Conservation (phyloP, 2,329 filamentous ascomycete genomes). For the Trichoderma polysporum region DNA sequence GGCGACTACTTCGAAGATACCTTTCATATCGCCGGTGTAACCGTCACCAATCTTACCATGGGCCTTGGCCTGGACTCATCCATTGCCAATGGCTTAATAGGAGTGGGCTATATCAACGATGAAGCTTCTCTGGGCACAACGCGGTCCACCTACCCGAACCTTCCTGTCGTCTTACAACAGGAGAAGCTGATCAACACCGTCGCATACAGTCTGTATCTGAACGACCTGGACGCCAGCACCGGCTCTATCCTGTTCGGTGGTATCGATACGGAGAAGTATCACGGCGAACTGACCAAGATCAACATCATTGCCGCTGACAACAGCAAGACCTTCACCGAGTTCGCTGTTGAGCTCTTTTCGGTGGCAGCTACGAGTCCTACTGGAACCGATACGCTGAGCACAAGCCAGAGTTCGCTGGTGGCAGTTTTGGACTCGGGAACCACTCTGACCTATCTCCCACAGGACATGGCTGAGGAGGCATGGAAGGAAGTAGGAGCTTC, state of each 20-base stretch:
- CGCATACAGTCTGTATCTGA: conserved; percentile 71
- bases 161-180: conserved; percentile 64
- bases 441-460: conserved; percentile 69
- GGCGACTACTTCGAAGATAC: conserved; percentile 61
- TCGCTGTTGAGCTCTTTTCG: conserved; percentile 50
- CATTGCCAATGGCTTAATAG: conserved; percentile 58
- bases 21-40: conserved; percentile 54
- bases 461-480: conserved; percentile 53
- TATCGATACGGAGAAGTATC: conserved; percentile 74
- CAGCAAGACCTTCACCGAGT: conserved; percentile 45
- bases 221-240: conserved; percentile 57
- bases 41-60: conserved; percentile 57
- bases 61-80: conserved; percentile 56
- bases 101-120: conserved; percentile 59
- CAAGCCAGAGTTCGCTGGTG: conserved; percentile 47
- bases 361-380: conserved; percentile 48
- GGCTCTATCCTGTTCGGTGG: conserved; percentile 78
- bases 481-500: conserved; percentile 56
- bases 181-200: conserved; percentile 63
- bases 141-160: conserved; percentile 49
- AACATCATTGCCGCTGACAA: conserved; percentile 51
- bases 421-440: conserved; percentile 74
- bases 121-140: conserved; percentile 43
- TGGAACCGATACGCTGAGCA: conserved; percentile 49
- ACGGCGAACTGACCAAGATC: conserved; percentile 61